Evolutionary conservation across 108 stramenopile genomes (phyloP).

Genomic region (Skeletonema menzelii): DNA sequence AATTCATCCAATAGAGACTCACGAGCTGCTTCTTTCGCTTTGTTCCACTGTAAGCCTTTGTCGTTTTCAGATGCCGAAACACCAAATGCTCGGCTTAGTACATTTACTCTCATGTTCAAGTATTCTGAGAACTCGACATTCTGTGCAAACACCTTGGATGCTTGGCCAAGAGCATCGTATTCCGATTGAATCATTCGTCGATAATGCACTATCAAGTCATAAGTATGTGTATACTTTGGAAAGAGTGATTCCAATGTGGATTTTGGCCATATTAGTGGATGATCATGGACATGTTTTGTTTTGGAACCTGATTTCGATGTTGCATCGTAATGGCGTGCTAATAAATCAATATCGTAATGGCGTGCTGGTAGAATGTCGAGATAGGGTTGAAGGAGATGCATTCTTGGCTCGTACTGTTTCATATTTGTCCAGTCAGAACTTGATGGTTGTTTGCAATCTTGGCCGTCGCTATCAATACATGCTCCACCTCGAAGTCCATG

Average conservation of each 20-base stretch:
- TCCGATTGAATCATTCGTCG: constrained; percentile 65
- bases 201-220: constrained; percentile 50
- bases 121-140: constrained; percentile 55
- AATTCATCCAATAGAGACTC: constrained; percentile 50
- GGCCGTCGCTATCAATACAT: constrained; percentile 2
- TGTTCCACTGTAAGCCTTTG: constrained; percentile 29
- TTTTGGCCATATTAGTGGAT: constrained; percentile 56
- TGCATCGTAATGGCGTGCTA: no score
- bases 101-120: constrained; percentile 63
- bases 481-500: constrained; percentile 2
- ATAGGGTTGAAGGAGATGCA: constrained; percentile 23
- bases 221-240: constrained; percentile 47
- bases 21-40: background rate
- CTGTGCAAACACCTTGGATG: constrained; percentile 48
- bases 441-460: constrained; percentile 9
- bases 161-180: constrained; percentile 56
- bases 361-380: constrained; percentile 46
- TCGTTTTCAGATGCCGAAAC: constrained; percentile 42
- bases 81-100: constrained; percentile 75
- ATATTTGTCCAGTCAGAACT: constrained; percentile 14
- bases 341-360: no score
- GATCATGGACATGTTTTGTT: constrained; percentile 21
- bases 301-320: constrained; percentile 24
- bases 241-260: constrained; percentile 35
- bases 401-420: constrained; percentile 16